Conservation (phyloP, 768 basidiomycete species). For the Suillus sp. region DNA sequence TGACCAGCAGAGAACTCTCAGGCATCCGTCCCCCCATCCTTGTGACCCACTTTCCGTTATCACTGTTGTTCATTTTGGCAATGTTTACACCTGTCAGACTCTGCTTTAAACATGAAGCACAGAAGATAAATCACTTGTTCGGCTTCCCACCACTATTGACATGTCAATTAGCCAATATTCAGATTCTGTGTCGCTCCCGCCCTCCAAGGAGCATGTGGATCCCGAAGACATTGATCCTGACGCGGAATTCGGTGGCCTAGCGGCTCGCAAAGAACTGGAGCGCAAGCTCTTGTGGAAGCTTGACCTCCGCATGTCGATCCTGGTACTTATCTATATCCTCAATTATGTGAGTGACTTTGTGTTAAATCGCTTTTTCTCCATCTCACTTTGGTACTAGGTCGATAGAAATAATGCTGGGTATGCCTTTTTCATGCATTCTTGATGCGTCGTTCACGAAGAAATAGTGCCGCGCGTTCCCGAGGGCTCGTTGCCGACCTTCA, state of each 20-base stretch:
- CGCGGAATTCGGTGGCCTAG: constrained; percentile 51
- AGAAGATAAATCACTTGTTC: neutral
- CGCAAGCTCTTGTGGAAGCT: constrained; percentile 55
- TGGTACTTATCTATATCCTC: constrained; percentile 43
- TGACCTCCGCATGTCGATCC: constrained; percentile 56
- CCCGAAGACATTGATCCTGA: constrained; percentile 27
- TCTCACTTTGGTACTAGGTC: constrained; percentile 40
- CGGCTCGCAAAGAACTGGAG: constrained; percentile 50
- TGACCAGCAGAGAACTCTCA: neutral
- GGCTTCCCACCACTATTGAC: constrained; percentile 8
- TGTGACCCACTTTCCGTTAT: neutral
- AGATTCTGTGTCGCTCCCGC: constrained; percentile 10
- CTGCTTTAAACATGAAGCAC: neutral
- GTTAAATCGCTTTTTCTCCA: neutral
- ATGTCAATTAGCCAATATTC: constrained; percentile 17
- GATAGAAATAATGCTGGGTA: constrained; percentile 73
- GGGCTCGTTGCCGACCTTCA: constrained; percentile 68
- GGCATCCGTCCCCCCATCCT: neutral
- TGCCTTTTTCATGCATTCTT: constrained; percentile 18
- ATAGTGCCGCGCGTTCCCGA: constrained; percentile 66
- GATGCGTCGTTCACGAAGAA: constrained; percentile 3
- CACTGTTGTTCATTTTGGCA: neutral
- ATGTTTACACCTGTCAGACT: neutral
- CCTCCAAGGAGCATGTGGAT: constrained; percentile 12
- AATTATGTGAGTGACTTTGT: constrained; percentile 33